A percentile compares a stretch with the other conserved stretches of the same genome.
Evolutionary conservation across 768 basidiomycete genomes (phyloP).

Genomic region (Mycena amicta): DNA sequence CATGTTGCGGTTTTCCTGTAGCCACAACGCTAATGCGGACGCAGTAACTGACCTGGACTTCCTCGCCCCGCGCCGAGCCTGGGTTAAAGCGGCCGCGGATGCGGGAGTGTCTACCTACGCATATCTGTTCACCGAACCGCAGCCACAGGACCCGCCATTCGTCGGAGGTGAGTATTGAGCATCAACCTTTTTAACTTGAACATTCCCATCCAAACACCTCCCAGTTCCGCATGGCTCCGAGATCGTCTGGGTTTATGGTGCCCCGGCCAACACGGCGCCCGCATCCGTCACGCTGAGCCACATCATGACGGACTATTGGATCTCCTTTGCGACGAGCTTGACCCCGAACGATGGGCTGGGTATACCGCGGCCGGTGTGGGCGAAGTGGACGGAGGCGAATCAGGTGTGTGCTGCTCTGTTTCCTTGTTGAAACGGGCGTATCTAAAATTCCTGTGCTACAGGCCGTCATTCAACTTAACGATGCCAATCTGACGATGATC

Average conservation of each 20-base stretch:
- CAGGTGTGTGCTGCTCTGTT: not conserved
- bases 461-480: conserved; percentile 27
- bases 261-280: conserved; percentile 10
- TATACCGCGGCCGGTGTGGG: conserved; percentile 23
- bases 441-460: too few species aligned
- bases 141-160: conserved; percentile 20
- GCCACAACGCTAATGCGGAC: too few species aligned
- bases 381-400: conserved; percentile 22
- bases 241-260: conserved; percentile 34
- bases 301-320: conserved; percentile 48
- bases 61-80: conserved; percentile 35
- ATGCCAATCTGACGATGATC: conserved; percentile 23
- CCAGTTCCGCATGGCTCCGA: conserved; percentile 35
- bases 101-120: conserved; percentile 36
- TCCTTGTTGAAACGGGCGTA: too few species aligned
- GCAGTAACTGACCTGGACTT: conserved; percentile 25
- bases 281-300: conserved; percentile 29
- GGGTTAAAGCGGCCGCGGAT: conserved; percentile 36
- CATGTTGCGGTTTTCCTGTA: too few species aligned
- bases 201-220: not conserved
- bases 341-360: conserved; percentile 48
- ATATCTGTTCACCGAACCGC: conserved; percentile 43
- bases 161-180: conserved; percentile 38
- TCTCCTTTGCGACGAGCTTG: conserved; percentile 47
- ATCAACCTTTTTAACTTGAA: conserved; percentile 2